These are phyloP conservation scores for Fonsecaea erecta DNA, from an alignment of 2,329 filamentous ascomycete genomes.

Conservation along the genomic window DNA sequence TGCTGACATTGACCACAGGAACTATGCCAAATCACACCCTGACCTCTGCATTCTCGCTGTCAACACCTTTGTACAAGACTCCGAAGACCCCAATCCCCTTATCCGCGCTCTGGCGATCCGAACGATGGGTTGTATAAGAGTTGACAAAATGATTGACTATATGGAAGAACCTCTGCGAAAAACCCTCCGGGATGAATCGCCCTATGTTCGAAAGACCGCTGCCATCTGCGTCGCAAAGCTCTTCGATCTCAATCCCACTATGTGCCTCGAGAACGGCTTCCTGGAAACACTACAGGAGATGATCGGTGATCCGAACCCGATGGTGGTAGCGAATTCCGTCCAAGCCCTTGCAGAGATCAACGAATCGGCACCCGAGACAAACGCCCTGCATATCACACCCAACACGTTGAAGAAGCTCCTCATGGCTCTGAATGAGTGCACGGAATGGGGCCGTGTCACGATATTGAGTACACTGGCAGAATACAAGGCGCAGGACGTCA, in stretches of 20 bases:
- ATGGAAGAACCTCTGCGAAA: slow-evolving; percentile 98
- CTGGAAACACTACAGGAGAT: slow-evolving; percentile 91
- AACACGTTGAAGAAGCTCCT: slow-evolving; percentile 90
- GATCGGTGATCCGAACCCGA: slow-evolving; percentile 96
- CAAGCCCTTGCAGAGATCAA: slow-evolving; percentile 89
- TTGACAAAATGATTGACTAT: slow-evolving; percentile 99
- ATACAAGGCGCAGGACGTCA: slow-evolving; percentile 83
- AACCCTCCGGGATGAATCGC: slow-evolving; percentile 94
- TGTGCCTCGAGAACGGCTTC: slow-evolving; percentile 97
- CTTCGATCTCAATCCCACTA: slow-evolving; percentile 87
- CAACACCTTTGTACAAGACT: slow-evolving; percentile 98
- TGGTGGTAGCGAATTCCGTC: slow-evolving; percentile 98
- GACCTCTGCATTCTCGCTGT: slow-evolving; percentile 98
- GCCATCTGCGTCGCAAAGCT: slow-evolving; percentile 98
- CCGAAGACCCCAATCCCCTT: slow-evolving; percentile 95
- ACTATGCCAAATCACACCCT: slow-evolving; percentile 98
- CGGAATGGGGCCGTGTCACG: slow-evolving; percentile 95
- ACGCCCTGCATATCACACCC: slow-evolving; percentile 80
- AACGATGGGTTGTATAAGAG: slow-evolving; percentile 97
- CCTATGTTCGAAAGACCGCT: slow-evolving; percentile 97
- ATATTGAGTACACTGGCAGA: slow-evolving; percentile 88
- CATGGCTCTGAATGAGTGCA: slow-evolving; percentile 96
- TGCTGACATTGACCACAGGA: slow-evolving; percentile 62
- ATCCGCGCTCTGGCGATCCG: slow-evolving; percentile 93
- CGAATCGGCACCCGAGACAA: slow-evolving; percentile 88